Conservation (phyloP, 2,329 filamentous ascomycete species). For the Ophiosphaerella korrae region DNA sequence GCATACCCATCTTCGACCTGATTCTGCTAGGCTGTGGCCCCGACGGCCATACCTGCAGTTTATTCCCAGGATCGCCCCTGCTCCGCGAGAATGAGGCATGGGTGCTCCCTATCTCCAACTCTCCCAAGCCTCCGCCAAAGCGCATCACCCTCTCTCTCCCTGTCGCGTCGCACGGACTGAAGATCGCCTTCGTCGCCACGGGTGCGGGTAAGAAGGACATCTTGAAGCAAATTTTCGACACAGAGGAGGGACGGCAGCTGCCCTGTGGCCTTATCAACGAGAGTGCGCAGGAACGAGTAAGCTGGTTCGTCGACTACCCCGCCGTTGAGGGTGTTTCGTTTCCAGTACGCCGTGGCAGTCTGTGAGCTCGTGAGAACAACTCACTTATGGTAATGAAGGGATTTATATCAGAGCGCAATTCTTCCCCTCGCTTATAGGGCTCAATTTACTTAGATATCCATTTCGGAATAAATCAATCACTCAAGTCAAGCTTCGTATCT, state of each 20-base stretch:
- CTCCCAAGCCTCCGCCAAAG: slow-evolving; percentile 88
- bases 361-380: slow-evolving; percentile 47
- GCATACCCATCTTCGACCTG: slow-evolving; percentile 92
- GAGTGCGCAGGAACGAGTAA: slow-evolving; percentile 80
- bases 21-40: slow-evolving; percentile 92
- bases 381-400: no score
- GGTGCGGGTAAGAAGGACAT: slow-evolving; percentile 89
- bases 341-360: slow-evolving; percentile 70
- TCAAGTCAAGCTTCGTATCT: background rate
- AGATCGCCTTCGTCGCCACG: slow-evolving; percentile 89
- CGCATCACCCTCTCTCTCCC: slow-evolving; percentile 92
- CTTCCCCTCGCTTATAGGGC: no score
- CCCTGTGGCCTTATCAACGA: slow-evolving; percentile 90
- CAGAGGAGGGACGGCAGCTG: slow-evolving; percentile 70
- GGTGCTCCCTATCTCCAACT: slow-evolving; percentile 91
- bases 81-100: slow-evolving; percentile 87
- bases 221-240: slow-evolving; percentile 89
- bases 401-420: no score
- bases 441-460: no score
- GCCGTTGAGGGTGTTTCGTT: slow-evolving; percentile 86
- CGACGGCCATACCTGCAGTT: slow-evolving; percentile 94
- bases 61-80: slow-evolving; percentile 89
- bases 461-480: no score
- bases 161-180: slow-evolving; percentile 84
- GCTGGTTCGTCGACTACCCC: slow-evolving; percentile 90